Base-by-base conservation (phyloP, 805 yeast genomes). In the Candida sphagnicola region DNA sequence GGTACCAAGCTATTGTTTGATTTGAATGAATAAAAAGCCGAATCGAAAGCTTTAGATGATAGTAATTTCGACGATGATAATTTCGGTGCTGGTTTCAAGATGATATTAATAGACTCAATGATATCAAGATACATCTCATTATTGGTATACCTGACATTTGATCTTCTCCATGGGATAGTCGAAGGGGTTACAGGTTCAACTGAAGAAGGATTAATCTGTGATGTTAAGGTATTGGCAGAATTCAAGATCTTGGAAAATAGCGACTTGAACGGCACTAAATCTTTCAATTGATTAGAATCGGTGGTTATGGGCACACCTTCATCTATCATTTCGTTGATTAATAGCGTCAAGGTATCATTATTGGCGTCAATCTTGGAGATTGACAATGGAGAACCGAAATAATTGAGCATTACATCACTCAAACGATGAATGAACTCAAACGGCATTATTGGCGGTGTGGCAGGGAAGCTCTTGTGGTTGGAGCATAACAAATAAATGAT, bases 71-170 rank as follows among this genome's bases (percentile, higher is more conserved):
- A n/a, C 23, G 41, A 21, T 29, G 26, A 42, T 19, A 38, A 42
- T 13, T 44, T 48, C 13, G 41, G 23, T 3, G 39, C 25, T 4
- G 75, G 61, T 17, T 70, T 65, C 16, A 80, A 57, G 0, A 83
- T 70, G 26, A 82, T 73, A 45, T 73, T 74, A 16, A 85, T 57
- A 1, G 72, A 65, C 57, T 91, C 99, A 2, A 72, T 69, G 4
- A 93, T 56, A 59, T 93, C 98, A 6, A 91, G 83, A 56, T 81
- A 88, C 59, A 91, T 70, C 59, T 91, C 98, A 58, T 91, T 88
- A 47, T 80, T 80, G 3, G 86, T 73, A 56, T 86, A 79, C 47
- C 73, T 75, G n/a, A 85, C 82, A 45, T 78, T 75, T 4, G 80
- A 55, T 34, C 77, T 69, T 50, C 98, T 74, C 98, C 98, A 91